Evolutionary conservation across 768 basidiomycete species (phyloP).

Genomic region (Suillus discolor): DNA sequence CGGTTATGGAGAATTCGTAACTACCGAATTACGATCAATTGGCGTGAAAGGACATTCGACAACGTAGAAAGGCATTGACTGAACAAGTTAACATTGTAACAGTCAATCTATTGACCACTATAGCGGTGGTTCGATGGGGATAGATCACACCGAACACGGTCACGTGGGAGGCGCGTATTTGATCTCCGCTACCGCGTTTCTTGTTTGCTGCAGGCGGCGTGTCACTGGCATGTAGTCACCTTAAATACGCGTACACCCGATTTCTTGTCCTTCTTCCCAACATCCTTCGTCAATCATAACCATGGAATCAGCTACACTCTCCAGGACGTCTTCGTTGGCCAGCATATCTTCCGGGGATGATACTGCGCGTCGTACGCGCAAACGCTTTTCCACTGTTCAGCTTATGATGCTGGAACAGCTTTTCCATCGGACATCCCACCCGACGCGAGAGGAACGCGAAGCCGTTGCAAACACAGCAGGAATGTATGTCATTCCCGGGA

Average conservation of each 20-base stretch:
- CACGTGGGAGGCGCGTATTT: slow-evolving; percentile 32
- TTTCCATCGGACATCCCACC: slow-evolving; percentile 72
- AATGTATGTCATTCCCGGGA: slow-evolving; percentile 50
- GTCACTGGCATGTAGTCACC: slow-evolving; percentile 3
- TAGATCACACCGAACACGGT: slow-evolving; percentile 25
- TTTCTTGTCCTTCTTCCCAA: slow-evolving; percentile 1
- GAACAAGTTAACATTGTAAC: neutral
- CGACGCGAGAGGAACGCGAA: slow-evolving; percentile 75
- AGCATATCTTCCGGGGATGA: slow-evolving; percentile 56
- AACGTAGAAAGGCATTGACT: neutral
- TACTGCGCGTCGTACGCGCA: slow-evolving; percentile 60
- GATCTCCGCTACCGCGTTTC: slow-evolving; percentile 24
- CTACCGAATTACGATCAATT: neutral
- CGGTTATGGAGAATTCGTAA: neutral
- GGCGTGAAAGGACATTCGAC: neutral
- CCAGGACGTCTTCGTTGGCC: slow-evolving; percentile 57
- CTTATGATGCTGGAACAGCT: slow-evolving; percentile 74
- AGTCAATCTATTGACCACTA: neutral
- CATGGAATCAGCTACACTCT: slow-evolving; percentile 35
- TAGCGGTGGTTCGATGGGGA: neutral
- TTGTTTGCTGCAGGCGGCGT: slow-evolving; percentile 24
- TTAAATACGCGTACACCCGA: slow-evolving; percentile 27
- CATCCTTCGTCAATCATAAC: neutral
- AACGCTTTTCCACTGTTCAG: slow-evolving; percentile 68
- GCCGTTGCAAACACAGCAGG: slow-evolving; percentile 57